Base-by-base conservation (phyloP, 495 filamentous ascomycete species). In the Penicillium longicatenatum region DNA sequence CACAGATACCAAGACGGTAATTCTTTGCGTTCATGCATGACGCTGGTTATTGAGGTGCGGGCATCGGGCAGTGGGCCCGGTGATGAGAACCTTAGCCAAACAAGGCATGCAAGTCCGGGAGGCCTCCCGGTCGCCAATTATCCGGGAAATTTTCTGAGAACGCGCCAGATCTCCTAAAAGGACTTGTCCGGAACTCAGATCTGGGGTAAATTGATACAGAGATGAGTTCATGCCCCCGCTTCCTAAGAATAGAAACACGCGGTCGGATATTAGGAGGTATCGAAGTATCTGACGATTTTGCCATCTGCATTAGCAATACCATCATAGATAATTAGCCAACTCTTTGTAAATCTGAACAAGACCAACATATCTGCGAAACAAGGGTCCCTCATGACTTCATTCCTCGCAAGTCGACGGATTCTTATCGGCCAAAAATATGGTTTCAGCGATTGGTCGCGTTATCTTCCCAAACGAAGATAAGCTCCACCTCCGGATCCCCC, bases 401-500 rank as follows among this genome's bases (percentile, higher is more conserved):
- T 39, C 17, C 14, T 39, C 16, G n/a, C n/a, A n/a, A n/a, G n/a
- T n/a, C n/a, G n/a, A n/a, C n/a, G n/a, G 26, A 26, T 26, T 26
- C 37, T 39, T 39, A 39, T 39, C 33, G 33, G 11, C n/a, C 26
- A 26, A 26, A 6, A 5, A 26, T 0, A 39, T 39, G 31, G 31
- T 39, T 4, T 14, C 17, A 16, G 37, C 31, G 31, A n/a, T n/a
- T n/a, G n/a, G n/a, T 14, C 43, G 43, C 43, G 43, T 16, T 46
- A 46, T 46, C 43, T 46, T 46, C 16, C 43, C 43, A 20, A 24
- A 46, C 26, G 4, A 14, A 45, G 42, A 39, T 19, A 31, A n/a
- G 51, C 58, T 52, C 58, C 58, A 61, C 58, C 58, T 19, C 22
- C 5, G 20, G 29, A 31, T 52, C 48, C 58, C 58, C 58, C 53